These are phyloP conservation scores for Calonectria leucothoes DNA, from an alignment of 2,329 filamentous ascomycete genomes.

Conservation along the genomic window DNA sequence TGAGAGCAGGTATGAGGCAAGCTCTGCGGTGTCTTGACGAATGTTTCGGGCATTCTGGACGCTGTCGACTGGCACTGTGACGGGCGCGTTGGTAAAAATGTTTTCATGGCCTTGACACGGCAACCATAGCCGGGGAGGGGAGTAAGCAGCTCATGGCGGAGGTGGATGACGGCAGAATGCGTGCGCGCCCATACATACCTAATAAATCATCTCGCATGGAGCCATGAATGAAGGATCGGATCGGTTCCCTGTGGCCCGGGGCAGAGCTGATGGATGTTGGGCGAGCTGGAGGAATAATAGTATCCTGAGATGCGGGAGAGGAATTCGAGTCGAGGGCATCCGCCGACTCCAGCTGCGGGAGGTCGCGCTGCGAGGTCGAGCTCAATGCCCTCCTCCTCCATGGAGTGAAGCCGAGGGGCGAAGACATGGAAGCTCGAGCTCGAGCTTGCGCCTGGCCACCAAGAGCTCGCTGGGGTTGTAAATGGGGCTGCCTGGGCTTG, in stretches of 20 bases:
- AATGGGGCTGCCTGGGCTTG: constrained; percentile 26
- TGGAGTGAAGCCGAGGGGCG: constrained; percentile 59
- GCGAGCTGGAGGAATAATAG: constrained; percentile 42
- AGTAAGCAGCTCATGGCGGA: constrained; percentile 5
- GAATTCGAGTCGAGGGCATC: constrained; percentile 44
- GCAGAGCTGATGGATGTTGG: constrained; percentile 54
- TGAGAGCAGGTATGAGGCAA: constrained; percentile 84
- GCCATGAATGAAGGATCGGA: constrained; percentile 78
- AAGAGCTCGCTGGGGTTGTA: constrained; percentile 29
- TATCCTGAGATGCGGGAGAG: constrained; percentile 30
- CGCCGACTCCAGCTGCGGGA: constrained; percentile 36
- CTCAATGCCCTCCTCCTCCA: constrained; percentile 59
- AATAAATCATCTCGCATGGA: constrained; percentile 67
- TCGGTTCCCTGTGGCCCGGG: constrained; percentile 69
- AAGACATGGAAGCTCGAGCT: constrained; percentile 54
- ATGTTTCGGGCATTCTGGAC: constrained; percentile 82
- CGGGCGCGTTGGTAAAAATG: constrained; percentile 1
- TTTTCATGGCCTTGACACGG: not conserved
- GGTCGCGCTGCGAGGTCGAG: constrained; percentile 47
- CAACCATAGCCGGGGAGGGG: not conserved
- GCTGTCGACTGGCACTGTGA: constrained; percentile 69
- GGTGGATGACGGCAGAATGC: constrained; percentile 7
- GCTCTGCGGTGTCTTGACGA: constrained; percentile 86
- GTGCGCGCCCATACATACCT: constrained; percentile 54
- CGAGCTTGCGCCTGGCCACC: constrained; percentile 24